Evolutionary conservation across 2,329 filamentous ascomycete species (phyloP).

Genomic region (Mycosphaerella arachidis): DNA sequence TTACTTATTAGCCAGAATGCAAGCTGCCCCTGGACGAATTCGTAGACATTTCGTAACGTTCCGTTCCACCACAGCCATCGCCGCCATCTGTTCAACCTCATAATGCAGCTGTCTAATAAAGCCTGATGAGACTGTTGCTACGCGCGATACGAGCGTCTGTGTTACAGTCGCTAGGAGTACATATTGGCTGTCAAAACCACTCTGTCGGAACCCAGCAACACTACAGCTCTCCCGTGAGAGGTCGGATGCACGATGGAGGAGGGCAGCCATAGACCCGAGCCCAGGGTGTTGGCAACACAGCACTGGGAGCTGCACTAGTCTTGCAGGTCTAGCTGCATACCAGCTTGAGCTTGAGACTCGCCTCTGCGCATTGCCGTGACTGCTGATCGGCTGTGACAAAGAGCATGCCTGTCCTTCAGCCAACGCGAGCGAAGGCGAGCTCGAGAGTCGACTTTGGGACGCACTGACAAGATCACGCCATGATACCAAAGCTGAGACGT

Average conservation of each 20-base stretch:
- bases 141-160: background rate
- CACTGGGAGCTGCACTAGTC: background rate
- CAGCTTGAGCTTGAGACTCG: background rate
- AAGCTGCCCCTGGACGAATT: too few species aligned
- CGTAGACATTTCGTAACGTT: too few species aligned
- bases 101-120: too few species aligned
- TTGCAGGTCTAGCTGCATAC: constrained; percentile 3
- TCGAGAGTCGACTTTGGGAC: background rate
- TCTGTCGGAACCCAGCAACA: background rate
- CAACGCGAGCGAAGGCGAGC: background rate
- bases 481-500: background rate
- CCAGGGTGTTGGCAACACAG: constrained; percentile 3
- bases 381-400: background rate
- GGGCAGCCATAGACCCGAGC: background rate
- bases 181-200: background rate
- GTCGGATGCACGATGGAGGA: background rate
- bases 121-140: background rate
- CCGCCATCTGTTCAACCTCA: too few species aligned
- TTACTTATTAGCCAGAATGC: too few species aligned
- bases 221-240: background rate
- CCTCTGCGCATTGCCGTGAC: constrained; percentile 1
- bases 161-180: background rate
- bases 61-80: too few species aligned
- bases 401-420: background rate
- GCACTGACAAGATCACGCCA: background rate